Base-by-base conservation (phyloP, 2,329 filamentous ascomycete genomes). In the Rhinocladiella similis region DNA sequence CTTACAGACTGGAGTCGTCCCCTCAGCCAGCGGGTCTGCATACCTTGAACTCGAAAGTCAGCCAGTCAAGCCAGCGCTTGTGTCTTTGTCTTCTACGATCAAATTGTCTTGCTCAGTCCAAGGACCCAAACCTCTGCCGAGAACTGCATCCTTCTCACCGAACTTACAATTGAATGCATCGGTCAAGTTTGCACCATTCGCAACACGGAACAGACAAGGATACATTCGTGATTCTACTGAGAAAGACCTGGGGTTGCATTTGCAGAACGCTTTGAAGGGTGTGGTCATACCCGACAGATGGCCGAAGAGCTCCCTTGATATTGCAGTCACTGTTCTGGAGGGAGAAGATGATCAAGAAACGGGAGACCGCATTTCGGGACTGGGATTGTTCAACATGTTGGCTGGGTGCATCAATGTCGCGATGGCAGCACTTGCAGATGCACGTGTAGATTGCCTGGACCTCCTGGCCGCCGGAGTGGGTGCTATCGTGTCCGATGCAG, bases 231-330 rank as follows among this genome's bases (percentile, higher is more conserved):
- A 97, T 71, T 81, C 87, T 14, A 87, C 83, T 60, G 94, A 99
- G 75, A 84, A 92, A 49, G 94, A 99, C 69, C 80, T 99, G 1
- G 90, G 90, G 12, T 88, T 92, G 10, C 93, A 97, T 70, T 78
- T 99, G 2, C 92, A 97, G 73, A 93, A 91, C 14, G 92, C 94
- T 22, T 79, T 99, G 49, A 84, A 91, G 33, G 93, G 93, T 1
- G 89, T 91, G 6, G 86, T 97, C 49, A 93, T 97, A 68, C 91
- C 91, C 13, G 92, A 97, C 70, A 82, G 93, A 56, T 99, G 93
- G 90, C 94, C 94, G n/a, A 99, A 99, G 79, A 96, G 91, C 71
- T 92, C 91, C 43, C 87, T 96, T n/a, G 94, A 99, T 70, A 87
- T 99, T 39, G 87, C 96, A 16, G 85, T 99, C 47, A 97, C 91